phyloP scores from a whole-genome alignment of 1,284 basidiomycete species.

The Coniophora puteana region DNA sequence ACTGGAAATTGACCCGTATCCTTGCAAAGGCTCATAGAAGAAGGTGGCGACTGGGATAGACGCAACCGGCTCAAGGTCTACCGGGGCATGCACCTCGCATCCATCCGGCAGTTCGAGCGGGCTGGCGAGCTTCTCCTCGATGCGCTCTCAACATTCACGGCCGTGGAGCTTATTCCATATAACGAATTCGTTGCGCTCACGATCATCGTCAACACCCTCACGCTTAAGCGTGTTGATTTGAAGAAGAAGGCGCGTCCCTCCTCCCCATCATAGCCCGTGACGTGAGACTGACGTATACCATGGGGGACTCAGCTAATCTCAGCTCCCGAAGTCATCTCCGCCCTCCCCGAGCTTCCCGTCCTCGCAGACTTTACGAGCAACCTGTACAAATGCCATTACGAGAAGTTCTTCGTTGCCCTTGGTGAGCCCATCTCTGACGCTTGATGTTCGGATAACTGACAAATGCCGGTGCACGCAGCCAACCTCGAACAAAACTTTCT shows the following conservation, averaged over 20 bases:
- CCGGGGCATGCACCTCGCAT: constrained; percentile 81
- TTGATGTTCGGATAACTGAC: constrained; percentile 9
- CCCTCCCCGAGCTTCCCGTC: constrained; percentile 66
- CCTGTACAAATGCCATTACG: constrained; percentile 92
- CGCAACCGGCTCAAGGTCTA: constrained; percentile 97
- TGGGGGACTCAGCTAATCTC: constrained; percentile 47
- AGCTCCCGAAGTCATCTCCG: constrained; percentile 71
- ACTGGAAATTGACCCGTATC: constrained; percentile 1
- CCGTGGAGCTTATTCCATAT: constrained; percentile 86
- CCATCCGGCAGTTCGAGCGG: constrained; percentile 80
- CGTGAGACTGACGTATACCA: constrained; percentile 4
- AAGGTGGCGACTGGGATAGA: constrained; percentile 98
- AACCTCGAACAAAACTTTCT: constrained; percentile 87
- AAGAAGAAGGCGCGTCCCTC: constrained; percentile 79
- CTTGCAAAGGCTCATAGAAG: constrained; percentile 74
- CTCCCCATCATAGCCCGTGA: neutral
- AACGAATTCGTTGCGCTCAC: constrained; percentile 90
- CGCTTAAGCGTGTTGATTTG: constrained; percentile 80
- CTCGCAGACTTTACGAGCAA: constrained; percentile 70
- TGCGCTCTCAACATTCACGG: constrained; percentile 92
- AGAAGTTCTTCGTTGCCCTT: constrained; percentile 90
- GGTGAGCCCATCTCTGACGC: constrained; percentile 38
- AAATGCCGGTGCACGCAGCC: constrained; percentile 39
- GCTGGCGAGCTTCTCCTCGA: constrained; percentile 81
- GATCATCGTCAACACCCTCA: constrained; percentile 78